Percentiles rank a stretch among this genome's conserved stretches.
Evolutionary conservation across 2,329 filamentous ascomycete species (phyloP).

Genomic region (Triangularia verruculosa): DNA sequence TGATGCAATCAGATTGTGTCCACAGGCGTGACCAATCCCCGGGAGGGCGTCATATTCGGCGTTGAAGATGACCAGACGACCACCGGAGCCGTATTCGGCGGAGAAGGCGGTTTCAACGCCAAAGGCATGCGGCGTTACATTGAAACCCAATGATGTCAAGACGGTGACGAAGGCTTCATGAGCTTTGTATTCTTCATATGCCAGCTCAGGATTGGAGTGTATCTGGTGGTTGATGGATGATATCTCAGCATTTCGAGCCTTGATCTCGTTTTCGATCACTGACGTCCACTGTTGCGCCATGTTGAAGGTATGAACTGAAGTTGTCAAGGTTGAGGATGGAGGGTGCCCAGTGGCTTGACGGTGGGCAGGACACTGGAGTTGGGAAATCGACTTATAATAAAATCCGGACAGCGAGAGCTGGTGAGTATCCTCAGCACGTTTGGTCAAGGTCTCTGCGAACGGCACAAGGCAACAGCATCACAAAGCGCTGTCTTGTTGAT

Average conservation of each 20-base stretch:
- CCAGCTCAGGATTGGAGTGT: slow-evolving; percentile 48
- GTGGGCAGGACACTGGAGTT: background rate
- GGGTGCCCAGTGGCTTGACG: background rate
- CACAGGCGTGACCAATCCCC: slow-evolving; percentile 45
- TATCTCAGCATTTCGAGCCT: slow-evolving; percentile 20
- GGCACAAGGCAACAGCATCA: background rate
- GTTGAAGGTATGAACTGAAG: background rate
- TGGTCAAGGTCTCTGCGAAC: background rate
- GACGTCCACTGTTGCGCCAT: slow-evolving; percentile 18
- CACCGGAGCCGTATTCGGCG: slow-evolving; percentile 41
- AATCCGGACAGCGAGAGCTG: background rate
- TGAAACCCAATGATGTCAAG: slow-evolving; percentile 43
- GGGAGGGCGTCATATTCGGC: slow-evolving; percentile 50
- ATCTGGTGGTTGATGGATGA: slow-evolving; percentile 31
- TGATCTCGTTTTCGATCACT: slow-evolving; percentile 24
- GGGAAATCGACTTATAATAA: background rate
- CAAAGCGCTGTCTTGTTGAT: background rate
- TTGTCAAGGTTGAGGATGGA: too few species aligned
- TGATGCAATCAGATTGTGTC: slow-evolving; percentile 45
- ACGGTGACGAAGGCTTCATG: slow-evolving; percentile 48
- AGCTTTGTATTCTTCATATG: slow-evolving; percentile 50
- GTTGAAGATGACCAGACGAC: slow-evolving; percentile 41
- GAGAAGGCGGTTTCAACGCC: slow-evolving; percentile 52
- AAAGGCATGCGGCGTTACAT: slow-evolving; percentile 48
- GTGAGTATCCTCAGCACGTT: background rate